These are phyloP conservation scores for Monosporozyma servazzii DNA, from an alignment of 805 yeast genomes.

Conservation along the genomic window DNA sequence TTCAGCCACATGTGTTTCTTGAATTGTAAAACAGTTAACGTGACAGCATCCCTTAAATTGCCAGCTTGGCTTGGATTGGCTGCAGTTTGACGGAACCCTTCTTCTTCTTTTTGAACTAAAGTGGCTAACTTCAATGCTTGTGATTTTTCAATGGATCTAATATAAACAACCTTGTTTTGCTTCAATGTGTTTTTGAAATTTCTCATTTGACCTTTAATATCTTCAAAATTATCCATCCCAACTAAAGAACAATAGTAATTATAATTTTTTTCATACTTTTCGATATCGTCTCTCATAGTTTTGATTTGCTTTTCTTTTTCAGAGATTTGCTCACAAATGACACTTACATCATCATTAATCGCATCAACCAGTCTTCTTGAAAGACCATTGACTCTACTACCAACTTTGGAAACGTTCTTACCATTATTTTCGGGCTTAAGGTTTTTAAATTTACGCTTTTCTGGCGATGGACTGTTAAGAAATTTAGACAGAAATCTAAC, in stretches of 20 bases:
- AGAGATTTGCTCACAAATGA: neutral
- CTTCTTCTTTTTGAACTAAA: slow-evolving; percentile 47
- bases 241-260: neutral
- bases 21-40: slow-evolving; percentile 45
- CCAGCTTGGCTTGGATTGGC: slow-evolving; percentile 3
- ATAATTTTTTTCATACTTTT: neutral
- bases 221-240: neutral
- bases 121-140: slow-evolving; percentile 56
- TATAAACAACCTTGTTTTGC: neutral
- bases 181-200: neutral
- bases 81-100: slow-evolving; percentile 5
- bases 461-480: slow-evolving; percentile 1
- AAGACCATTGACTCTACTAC: neutral
- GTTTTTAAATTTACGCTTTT: neutral
- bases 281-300: neutral
- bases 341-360: slow-evolving; percentile 2
- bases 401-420: neutral
- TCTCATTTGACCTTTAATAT: neutral
- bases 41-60: slow-evolving; percentile 27
- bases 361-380: slow-evolving; percentile 2
- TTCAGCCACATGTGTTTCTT: slow-evolving; percentile 36
- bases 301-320: neutral
- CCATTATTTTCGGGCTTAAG: neutral
- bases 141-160: slow-evolving; percentile 43
- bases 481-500: neutral